Evolutionary conservation across 306 rosid genomes (phyloP), one percentile per base, ranked within the genome.

Genomic region (Rosa lucieae): DNA sequence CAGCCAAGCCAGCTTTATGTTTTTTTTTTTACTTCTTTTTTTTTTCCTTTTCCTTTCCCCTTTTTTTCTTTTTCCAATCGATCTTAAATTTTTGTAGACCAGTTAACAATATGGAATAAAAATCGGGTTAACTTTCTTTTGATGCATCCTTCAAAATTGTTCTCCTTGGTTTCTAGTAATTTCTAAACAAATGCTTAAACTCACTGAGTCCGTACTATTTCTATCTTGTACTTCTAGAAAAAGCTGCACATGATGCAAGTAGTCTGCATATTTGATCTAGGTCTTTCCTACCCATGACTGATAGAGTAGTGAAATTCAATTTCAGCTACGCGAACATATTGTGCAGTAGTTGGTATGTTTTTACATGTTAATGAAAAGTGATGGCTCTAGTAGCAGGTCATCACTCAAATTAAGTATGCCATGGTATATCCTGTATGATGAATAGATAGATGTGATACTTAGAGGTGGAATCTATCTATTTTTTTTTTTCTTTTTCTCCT

Each of bases 161-260:
- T 59, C 29, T 56, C 67, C 77, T 26, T 74, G 39, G 66, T 73
- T 73, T 74, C 37, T 35, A 37, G 21, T 15, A 5, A 58, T 42
- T 58, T 51, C 15, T 21, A 42, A 23, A 11, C 23, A 14, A 75
- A 23, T 15, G 78, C 42, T 20, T 2, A 29, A 15, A 75, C 12
- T 43, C 56, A 42, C n/a, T n/a, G n/a, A 62, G 46, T 29, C 18
- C 4, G 42, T 29, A 10, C 23, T 13, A 32, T 59, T 10, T 12
- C 20, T 67, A 5, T 46, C 18, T 17, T 11, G 11, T 47, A 46
- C 61, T 46, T 76, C 55, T 15, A 8, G 43, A 52, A 73, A 10
- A 49, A 35, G 32, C 18, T n/a, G 5, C 4, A 18, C 44, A 15
- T 49, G 35, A 9, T 32, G 49, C 20, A 39, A 37, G 58, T 46